phyloP scores from a whole-genome alignment of 2,329 filamentous ascomycete species.

The Cytospora leucostoma region DNA sequence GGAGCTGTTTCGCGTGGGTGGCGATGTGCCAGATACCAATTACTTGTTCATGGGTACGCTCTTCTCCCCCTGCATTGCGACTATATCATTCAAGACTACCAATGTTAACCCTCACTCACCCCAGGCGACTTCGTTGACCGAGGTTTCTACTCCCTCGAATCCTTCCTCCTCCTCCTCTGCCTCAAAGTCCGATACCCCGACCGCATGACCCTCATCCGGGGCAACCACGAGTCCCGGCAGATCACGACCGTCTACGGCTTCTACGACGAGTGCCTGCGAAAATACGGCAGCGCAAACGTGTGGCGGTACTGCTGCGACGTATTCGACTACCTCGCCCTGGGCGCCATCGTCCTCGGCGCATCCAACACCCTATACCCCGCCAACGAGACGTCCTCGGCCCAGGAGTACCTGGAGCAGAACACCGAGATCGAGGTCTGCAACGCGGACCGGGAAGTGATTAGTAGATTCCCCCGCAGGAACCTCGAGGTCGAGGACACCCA shows the following conservation, averaged over 20 bases:
- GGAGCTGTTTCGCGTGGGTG: constrained; percentile 93
- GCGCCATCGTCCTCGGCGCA: constrained; percentile 88
- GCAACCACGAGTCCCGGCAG: constrained; percentile 94
- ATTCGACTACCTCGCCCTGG: constrained; percentile 93
- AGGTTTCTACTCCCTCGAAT: constrained; percentile 96
- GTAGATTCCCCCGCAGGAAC: constrained; percentile 61
- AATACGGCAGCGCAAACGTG: constrained; percentile 95
- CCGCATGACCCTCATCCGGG: constrained; percentile 92
- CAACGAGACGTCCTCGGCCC: constrained; percentile 48
- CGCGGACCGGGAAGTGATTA: constrained; percentile 76
- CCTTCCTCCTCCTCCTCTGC: constrained; percentile 90
- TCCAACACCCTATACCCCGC: constrained; percentile 59
- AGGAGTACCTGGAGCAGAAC: constrained; percentile 64
- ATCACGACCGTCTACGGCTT: constrained; percentile 98
- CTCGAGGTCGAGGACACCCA: constrained; percentile 28
- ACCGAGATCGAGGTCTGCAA: constrained; percentile 94
- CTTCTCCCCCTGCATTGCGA: background rate
- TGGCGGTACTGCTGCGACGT: constrained; percentile 98
- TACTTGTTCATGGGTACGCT: constrained; percentile 89
- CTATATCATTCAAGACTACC: constrained; percentile 8
- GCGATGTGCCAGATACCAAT: constrained; percentile 92
- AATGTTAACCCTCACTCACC: background rate
- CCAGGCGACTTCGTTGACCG: constrained; percentile 94
- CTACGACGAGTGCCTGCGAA: constrained; percentile 94
- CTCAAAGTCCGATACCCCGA: constrained; percentile 97